These are phyloP conservation scores for Eucalyptus guilfoylei DNA, from an alignment of 345 rosid species.

Conservation along the genomic window DNA sequence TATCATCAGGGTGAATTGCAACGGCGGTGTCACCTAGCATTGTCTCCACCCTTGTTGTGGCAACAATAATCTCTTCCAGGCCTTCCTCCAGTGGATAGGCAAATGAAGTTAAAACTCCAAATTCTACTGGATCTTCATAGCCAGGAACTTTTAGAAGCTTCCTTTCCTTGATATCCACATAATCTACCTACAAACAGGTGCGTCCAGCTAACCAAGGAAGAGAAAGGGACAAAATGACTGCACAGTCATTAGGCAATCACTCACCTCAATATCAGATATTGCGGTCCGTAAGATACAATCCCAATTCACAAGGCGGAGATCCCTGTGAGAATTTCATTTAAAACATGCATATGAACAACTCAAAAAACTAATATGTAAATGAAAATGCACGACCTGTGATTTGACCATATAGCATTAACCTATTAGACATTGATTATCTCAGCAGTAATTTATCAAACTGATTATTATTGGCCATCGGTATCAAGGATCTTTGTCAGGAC, in stretches of 20 bases:
- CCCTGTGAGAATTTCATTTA: conserved; percentile 16
- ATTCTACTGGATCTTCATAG: conserved; percentile 77
- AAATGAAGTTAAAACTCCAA: conserved; percentile 85
- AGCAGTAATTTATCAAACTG: neutral
- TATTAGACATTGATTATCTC: neutral
- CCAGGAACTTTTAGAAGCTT: conserved; percentile 66
- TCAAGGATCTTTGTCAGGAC: neutral
- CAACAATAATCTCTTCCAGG: conserved; percentile 81
- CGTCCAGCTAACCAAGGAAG: neutral
- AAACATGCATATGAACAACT: neutral
- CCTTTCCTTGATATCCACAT: conserved; percentile 60
- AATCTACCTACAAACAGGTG: conserved; percentile 54
- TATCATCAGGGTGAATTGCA: conserved; percentile 89
- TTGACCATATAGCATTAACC: neutral
- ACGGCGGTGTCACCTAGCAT: conserved; percentile 98
- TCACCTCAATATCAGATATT: conserved; percentile 84
- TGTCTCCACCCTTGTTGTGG: conserved; percentile 97
- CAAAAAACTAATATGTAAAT: neutral
- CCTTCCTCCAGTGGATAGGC: conserved; percentile 82
- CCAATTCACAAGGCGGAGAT: conserved; percentile 81
- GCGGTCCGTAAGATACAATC: conserved; percentile 80
- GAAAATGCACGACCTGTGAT: neutral
- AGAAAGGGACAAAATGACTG: neutral
- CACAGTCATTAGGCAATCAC: neutral
- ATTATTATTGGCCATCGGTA: neutral